Conservation (phyloP, 306 rosid genomes). For the Senna tora region DNA sequence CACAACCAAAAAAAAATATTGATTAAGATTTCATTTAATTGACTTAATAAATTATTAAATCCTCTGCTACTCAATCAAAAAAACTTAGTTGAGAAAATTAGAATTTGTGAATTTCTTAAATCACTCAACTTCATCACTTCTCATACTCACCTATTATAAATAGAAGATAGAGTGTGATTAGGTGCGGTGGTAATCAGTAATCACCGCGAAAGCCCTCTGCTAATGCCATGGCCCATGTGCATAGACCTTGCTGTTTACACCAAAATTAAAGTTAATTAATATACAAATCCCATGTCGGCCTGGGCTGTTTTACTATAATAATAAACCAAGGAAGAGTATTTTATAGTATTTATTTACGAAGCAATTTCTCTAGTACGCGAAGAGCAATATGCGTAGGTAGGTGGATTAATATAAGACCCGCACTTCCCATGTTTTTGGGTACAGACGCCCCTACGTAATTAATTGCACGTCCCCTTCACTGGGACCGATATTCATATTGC, state of each 20-base stretch:
- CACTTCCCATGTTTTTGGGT: constrained; percentile 39
- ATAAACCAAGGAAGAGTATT: neutral
- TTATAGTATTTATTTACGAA: neutral
- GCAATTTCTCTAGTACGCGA: neutral
- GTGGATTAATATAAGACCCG: neutral
- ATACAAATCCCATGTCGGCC: neutral
- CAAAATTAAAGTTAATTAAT: neutral
- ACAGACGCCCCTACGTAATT: neutral
- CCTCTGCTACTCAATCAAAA: no score
- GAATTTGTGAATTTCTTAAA: no score
- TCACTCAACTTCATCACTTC: no score
- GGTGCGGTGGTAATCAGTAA: no score
- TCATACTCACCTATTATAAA: no score
- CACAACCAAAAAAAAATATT: no score
- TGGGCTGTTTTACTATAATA: neutral
- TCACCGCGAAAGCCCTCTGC: constrained; percentile 23
- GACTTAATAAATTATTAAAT: no score
- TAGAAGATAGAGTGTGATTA: no score
- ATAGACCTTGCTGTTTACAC: neutral
- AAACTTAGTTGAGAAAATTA: no score
- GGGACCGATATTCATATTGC: no score
- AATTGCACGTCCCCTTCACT: neutral
- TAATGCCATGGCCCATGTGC: constrained; percentile 22
- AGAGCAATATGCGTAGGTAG: neutral
- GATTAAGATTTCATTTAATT: no score